Evolutionary conservation across 257 asterid genomes (phyloP).

Genomic region (Solanum appendiculatum): DNA sequence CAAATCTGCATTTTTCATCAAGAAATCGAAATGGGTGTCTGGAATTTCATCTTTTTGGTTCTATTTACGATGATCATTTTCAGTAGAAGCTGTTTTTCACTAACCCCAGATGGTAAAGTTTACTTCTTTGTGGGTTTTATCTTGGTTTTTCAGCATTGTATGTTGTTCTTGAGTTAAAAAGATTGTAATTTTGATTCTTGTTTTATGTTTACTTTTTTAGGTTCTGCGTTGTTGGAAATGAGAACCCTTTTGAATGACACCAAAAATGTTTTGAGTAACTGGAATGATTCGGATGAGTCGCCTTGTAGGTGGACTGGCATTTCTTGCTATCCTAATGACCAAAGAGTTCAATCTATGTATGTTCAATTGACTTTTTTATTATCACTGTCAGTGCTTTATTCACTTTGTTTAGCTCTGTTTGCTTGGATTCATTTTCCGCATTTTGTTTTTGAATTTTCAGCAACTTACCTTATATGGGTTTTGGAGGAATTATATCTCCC

Average conservation of each 20-base stretch:
- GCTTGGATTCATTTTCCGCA: background rate
- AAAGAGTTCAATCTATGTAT: conserved; percentile 76
- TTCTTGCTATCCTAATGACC: conserved; percentile 65
- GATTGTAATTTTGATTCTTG: background rate
- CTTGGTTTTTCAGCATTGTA: background rate
- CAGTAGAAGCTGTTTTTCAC: conserved; percentile 41
- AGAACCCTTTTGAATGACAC: conserved; percentile 69
- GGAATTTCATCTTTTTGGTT: conserved; percentile 30
- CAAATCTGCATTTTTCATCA: conserved; percentile 7
- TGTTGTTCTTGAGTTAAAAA: background rate
- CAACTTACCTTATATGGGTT: conserved; percentile 82
- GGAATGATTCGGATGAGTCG: conserved; percentile 63
- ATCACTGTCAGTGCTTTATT: background rate
- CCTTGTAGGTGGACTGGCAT: conserved; percentile 94
- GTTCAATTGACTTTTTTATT: background rate
- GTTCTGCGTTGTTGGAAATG: conserved; percentile 77
- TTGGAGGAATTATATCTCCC: conserved; percentile 81
- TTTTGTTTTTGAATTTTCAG: conserved; percentile 21
- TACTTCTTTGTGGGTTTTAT: background rate
- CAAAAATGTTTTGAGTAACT: conserved; percentile 54
- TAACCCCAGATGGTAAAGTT: conserved; percentile 71
- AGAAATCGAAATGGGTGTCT: conserved; percentile 41
- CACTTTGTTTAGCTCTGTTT: background rate
- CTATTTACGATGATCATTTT: conserved; percentile 39
- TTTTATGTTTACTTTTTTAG: conserved; percentile 14